Base-by-base conservation (phyloP, 495 filamentous ascomycete species). In the Penicillium odoratum region DNA sequence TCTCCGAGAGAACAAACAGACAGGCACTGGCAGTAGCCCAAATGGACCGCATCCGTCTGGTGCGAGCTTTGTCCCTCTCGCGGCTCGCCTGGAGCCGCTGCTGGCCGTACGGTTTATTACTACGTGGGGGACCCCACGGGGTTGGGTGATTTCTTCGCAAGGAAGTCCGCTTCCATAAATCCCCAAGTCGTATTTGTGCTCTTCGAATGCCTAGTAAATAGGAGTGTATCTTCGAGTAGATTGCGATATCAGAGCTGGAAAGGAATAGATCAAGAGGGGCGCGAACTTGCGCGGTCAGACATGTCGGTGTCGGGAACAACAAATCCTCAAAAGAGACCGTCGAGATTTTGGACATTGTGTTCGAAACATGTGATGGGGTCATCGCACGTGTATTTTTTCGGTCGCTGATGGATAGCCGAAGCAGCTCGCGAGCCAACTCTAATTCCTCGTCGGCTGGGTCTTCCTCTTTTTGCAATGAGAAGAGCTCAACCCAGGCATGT, bases 191-290 rank as follows among this genome's bases (percentile, higher is more conserved):
- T 4, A 96, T 79, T 64, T 97, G 91, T 3, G 91, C 88, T 33
- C 91, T 83, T 21, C 92, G 86, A 25, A 97, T 83, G 0, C 88
- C 86, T 2, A 97, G 74, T 0, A 98, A 84, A 69, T 97, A 98
- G 5, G 92, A 83, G 66, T 94, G 88, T 44, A 97, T 88, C 4
- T 81, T 80, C 0, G 92, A 88, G 65, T 98, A 98, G 0, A 78
- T 82, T 25, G 86, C 81, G 3, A 96, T 73, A 58, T 97, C 92
- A 2, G 85, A 74, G 29, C 79, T 75, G 28, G 87, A 84, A 31
- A 98, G 82, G 65, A 98, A 96, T 2, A 98, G 77, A 61, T 97
- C 93, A 1, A 97, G 70, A 0, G 94, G 93, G 5, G 91, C 87
- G 4, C 81, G 85, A 10, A 96, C 83, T 49, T 88, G 82, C 26